Evolutionary conservation across 495 filamentous ascomycete species (phyloP).

Genomic region (Penicillium cataractarum): DNA sequence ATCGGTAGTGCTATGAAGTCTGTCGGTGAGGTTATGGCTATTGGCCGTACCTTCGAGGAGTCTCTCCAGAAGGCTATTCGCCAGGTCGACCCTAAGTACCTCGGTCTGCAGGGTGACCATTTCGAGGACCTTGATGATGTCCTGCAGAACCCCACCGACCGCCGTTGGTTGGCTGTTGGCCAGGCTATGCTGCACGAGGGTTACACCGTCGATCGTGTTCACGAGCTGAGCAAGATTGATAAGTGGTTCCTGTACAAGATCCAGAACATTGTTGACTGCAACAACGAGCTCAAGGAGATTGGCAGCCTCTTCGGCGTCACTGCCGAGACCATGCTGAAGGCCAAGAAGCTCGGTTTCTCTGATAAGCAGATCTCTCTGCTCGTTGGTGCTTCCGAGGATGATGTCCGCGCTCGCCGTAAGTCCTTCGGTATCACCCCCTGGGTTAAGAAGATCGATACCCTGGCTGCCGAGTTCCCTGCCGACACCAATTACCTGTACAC

Average conservation of each 20-base stretch:
- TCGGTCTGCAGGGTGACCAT: conserved; percentile 93
- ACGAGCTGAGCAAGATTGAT: conserved; percentile 96
- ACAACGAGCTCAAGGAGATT: conserved; percentile 82
- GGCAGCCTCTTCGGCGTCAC: conserved; percentile 85
- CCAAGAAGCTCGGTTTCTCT: conserved; percentile 97
- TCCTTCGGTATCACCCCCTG: conserved; percentile 84
- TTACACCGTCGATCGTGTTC: conserved; percentile 86
- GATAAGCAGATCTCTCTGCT: conserved; percentile 90
- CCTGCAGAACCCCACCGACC: conserved; percentile 88
- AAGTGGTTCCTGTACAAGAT: conserved; percentile 99
- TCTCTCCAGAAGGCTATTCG: conserved; percentile 99
- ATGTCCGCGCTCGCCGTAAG: conserved; percentile 82
- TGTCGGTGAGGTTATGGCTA: conserved; percentile 98
- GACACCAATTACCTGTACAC: conserved; percentile 98
- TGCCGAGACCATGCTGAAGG: conserved; percentile 81
- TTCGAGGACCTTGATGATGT: conserved; percentile 92
- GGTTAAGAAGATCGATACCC: conserved; percentile 97
- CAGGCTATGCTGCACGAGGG: conserved; percentile 97
- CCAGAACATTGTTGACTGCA: conserved; percentile 90
- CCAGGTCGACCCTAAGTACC: conserved; percentile 88
- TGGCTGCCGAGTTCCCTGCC: conserved; percentile 97
- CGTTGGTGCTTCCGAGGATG: conserved; percentile 84
- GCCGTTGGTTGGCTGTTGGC: conserved; percentile 94
- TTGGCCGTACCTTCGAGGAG: conserved; percentile 96
- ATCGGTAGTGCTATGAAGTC: conserved; percentile 99